These are phyloP conservation scores for Blastobotrys arbuscula DNA, from an alignment of 1,139 yeast species.

Conservation along the genomic window DNA sequence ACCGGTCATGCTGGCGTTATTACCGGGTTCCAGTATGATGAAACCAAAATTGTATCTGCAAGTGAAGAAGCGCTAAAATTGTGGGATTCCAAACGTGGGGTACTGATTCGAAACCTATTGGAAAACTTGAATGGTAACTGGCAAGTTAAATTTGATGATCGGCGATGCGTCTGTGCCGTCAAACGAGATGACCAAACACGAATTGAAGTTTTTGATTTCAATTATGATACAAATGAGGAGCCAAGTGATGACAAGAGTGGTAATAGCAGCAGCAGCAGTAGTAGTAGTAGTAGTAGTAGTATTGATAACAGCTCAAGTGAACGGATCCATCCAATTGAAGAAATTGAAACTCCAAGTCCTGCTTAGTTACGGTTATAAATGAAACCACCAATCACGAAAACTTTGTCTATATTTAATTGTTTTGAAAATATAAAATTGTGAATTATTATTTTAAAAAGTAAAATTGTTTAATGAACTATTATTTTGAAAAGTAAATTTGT, in stretches of 20 bases:
- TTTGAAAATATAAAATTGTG: too few species aligned
- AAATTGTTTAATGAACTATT: too few species aligned
- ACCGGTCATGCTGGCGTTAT: conserved; percentile 87
- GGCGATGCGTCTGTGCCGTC: conserved; percentile 91
- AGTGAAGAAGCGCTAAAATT: conserved; percentile 74
- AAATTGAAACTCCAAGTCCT: neutral
- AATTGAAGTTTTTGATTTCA: conserved; percentile 83
- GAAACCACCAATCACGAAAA: too few species aligned
- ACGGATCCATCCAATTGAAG: neutral
- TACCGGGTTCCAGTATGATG: conserved; percentile 90
- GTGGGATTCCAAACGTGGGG: conserved; percentile 81
- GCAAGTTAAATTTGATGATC: conserved; percentile 86
- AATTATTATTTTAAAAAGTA: too few species aligned
- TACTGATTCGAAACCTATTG: conserved; percentile 66
- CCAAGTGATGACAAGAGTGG: neutral
- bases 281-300: neutral
- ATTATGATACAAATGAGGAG: conserved; percentile 27
- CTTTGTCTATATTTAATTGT: too few species aligned
- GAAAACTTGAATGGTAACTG: conserved; percentile 79
- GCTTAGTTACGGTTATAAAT: too few species aligned
- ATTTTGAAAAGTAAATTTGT: too few species aligned
- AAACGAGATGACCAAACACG: conserved; percentile 61
- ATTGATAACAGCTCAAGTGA: neutral
- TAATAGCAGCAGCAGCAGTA: neutral
- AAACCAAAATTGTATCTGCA: conserved; percentile 80